Evolutionary conservation across 2,329 filamentous ascomycete genomes (phyloP).

Genomic region (Plenodomus lindquistii): DNA sequence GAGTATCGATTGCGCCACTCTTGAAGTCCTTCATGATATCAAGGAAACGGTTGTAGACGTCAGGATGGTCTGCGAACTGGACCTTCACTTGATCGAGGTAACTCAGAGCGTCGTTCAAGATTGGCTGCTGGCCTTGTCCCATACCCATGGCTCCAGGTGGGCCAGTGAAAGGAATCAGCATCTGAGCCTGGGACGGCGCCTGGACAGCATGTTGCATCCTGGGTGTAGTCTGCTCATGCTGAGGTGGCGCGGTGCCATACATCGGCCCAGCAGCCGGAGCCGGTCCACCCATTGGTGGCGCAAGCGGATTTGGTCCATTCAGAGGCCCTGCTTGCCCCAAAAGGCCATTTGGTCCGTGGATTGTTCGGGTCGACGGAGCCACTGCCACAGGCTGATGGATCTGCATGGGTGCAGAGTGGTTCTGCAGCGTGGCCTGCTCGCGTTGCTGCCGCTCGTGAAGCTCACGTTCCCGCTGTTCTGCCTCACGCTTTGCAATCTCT

Average conservation of each 20-base stretch:
- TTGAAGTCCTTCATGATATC: conserved; percentile 99
- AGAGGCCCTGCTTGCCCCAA: conserved; percentile 63
- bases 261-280: conserved; percentile 62
- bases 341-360: conserved; percentile 89
- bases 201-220: conserved; percentile 65
- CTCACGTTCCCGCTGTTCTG: conserved; percentile 60
- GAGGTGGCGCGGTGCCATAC: conserved; percentile 72
- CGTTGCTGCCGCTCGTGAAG: conserved; percentile 60
- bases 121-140: conserved; percentile 81
- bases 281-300: conserved; percentile 59
- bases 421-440: conserved; percentile 78
- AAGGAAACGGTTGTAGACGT: conserved; percentile 94
- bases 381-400: conserved; percentile 91
- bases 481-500: conserved; percentile 53
- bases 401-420: conserved; percentile 82
- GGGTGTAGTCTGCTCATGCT: conserved; percentile 57
- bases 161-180: conserved; percentile 55
- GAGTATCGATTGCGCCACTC: conserved; percentile 97
- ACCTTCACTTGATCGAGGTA: conserved; percentile 99
- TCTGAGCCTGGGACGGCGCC: conserved; percentile 56
- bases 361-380: conserved; percentile 72
- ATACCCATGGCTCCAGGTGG: conserved; percentile 60
- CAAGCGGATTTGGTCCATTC: conserved; percentile 54
- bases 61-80: conserved; percentile 93
- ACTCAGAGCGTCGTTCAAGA: conserved; percentile 84